phyloP scores from a whole-genome alignment of 495 filamentous ascomycete species.

The Neurospora sp. region DNA sequence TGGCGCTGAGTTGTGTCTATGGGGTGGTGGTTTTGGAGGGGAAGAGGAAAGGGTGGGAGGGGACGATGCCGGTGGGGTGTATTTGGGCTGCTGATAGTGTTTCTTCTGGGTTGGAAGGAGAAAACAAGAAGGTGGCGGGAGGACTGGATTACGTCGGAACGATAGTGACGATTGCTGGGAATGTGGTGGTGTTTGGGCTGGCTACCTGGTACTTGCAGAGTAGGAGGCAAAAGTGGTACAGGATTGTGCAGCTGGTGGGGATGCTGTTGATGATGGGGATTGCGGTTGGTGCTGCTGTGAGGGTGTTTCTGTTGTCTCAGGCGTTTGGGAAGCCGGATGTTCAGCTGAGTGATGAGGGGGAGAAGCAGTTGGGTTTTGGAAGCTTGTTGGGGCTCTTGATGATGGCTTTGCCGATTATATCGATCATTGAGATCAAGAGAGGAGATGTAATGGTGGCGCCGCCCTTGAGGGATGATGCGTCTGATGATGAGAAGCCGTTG shows the following conservation, averaged over 20 bases:
- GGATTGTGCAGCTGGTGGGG: constrained; percentile 33
- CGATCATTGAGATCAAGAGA: constrained; percentile 42
- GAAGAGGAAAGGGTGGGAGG: constrained; percentile 34
- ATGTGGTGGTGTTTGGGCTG: constrained; percentile 38
- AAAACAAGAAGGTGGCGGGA: constrained; percentile 12
- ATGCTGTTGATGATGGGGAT: constrained; percentile 38
- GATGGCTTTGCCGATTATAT: constrained; percentile 42
- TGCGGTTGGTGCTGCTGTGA: constrained; percentile 36
- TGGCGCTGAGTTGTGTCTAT: constrained; percentile 36
- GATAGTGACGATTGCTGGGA: constrained; percentile 40
- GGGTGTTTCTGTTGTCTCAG: constrained; percentile 39
- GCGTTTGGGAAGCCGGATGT: constrained; percentile 39
- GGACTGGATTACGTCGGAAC: constrained; percentile 39
- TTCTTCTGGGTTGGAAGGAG: not conserved
- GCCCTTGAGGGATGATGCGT: constrained; percentile 19
- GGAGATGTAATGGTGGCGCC: constrained; percentile 39
- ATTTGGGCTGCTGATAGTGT: constrained; percentile 27
- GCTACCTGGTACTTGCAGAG: constrained; percentile 48
- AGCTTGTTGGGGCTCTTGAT: constrained; percentile 44
- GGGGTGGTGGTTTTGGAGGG: constrained; percentile 40
- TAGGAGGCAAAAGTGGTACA: constrained; percentile 34
- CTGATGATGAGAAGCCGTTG: constrained; percentile 15
- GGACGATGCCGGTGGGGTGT: constrained; percentile 43
- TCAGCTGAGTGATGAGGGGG: constrained; percentile 32
- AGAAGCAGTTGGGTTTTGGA: constrained; percentile 49